Base-by-base conservation (phyloP, 805 yeast genomes). In the Ogataea paraovalis region DNA sequence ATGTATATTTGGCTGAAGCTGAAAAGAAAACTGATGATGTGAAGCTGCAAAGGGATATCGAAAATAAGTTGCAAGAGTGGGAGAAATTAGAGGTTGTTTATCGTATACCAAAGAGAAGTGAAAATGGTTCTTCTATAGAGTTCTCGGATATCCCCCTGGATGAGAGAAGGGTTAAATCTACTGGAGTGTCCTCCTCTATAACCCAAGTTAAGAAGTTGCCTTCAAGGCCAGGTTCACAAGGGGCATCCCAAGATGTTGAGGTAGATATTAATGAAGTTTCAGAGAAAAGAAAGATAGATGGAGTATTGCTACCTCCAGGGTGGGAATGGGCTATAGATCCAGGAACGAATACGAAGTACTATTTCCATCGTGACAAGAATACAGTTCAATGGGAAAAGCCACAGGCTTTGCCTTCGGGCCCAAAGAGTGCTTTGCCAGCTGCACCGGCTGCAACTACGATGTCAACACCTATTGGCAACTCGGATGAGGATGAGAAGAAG, bases 81-180 rank as follows among this genome's bases (percentile, higher is more conserved):
- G 71, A 82, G 40, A 69, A 70, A 22, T 76, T 87, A 49, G 83
- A 85, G 60, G 80, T 87, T 78, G 91, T 90, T n/a, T 87, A 84
- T 60, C 77, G 94, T 40, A 91, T 92, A 44, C 91, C 95, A 1
- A 83, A 91, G 56, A 74, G 74, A 36, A 67, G 43, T 8, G 62
- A 75, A 39, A 68, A 44, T 23, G 53, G 32, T 2, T 37, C 42
- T 1, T 39, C 40, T 7, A 18, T 39, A 1, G 50, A 42, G 12
- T 28, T 34, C n/a, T 22, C 49, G 3, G 16, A 16, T 3, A 7
- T 33, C 9, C 46, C 48, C 20, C 30, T 59, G 10, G 61, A 60
- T 49, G 65, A 57, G 16, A 53, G 66, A 46, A 49, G 67, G 37
- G 46, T 53, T 8, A 48, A 55, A 40, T 42, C 51, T 3, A 32